Conservation (phyloP, 805 yeast species). For the Lachancea sp. region DNA sequence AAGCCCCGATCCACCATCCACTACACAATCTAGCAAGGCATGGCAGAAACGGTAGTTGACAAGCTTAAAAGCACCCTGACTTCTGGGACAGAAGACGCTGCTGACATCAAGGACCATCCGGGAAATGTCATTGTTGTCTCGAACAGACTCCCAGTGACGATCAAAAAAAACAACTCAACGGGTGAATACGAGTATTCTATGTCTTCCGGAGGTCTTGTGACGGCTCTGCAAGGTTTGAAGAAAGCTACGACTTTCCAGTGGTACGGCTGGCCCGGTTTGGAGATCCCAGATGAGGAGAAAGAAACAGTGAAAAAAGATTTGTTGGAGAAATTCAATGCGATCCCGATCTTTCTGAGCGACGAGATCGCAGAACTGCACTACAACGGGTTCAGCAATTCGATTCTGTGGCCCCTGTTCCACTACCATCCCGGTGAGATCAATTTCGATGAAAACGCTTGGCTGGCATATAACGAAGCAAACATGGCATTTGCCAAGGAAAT, state of each 20-base stretch:
- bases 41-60: conserved; percentile 8
- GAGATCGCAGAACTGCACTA: conserved; percentile 92
- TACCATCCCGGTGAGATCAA: conserved; percentile 99
- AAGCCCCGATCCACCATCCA: too few species aligned
- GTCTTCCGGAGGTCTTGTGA: conserved; percentile 97
- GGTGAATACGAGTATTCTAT: conserved; percentile 75
- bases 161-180: conserved; percentile 47
- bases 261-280: conserved; percentile 98
- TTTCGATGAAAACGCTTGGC: conserved; percentile 97
- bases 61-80: conserved; percentile 5
- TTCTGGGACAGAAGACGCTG: conserved; percentile 9
- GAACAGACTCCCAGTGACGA: conserved; percentile 92
- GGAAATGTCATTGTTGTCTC: conserved; percentile 89
- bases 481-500: conserved; percentile 70
- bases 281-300: conserved; percentile 73
- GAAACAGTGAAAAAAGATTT: conserved; percentile 63
- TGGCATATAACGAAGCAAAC: conserved; percentile 93
- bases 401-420: conserved; percentile 96
- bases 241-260: conserved; percentile 82
- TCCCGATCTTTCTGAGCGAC: conserved; percentile 83
- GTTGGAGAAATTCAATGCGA: conserved; percentile 72
- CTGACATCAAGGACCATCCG: conserved; percentile 8
- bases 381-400: conserved; percentile 91
- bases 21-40: neutral
- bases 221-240: conserved; percentile 88